Conservation (phyloP, 2,329 filamentous ascomycete genomes). For the Diaporthe destruens region DNA sequence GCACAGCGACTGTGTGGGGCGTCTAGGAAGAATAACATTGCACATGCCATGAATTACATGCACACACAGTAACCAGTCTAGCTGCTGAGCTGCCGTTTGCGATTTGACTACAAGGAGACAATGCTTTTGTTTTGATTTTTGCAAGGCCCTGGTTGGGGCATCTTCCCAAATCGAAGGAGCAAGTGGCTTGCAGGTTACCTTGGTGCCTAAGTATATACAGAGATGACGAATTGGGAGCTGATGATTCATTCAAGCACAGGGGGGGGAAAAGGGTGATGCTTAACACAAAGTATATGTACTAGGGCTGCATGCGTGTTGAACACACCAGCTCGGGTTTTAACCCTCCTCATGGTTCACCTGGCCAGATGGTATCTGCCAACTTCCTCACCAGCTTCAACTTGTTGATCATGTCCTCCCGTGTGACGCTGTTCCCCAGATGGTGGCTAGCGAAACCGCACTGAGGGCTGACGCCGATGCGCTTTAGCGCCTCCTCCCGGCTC, state of each 20-base stretch:
- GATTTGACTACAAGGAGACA: background rate
- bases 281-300: background rate
- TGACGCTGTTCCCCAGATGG: conserved; percentile 75
- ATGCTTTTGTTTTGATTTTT: background rate
- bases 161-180: background rate
- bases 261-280: background rate
- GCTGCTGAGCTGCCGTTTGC: background rate
- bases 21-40: background rate
- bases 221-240: too few species aligned
- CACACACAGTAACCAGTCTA: background rate
- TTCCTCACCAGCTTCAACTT: conserved; percentile 77
- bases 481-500: conserved; percentile 72
- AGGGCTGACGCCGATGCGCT: conserved; percentile 75
- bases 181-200: background rate
- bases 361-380: conserved; percentile 76
- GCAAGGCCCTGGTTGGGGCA: background rate
- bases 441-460: conserved; percentile 81
- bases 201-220: background rate
- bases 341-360: conserved; percentile 45
- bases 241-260: background rate
- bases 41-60: background rate
- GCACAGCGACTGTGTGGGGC: too few species aligned
- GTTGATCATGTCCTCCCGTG: conserved; percentile 76
- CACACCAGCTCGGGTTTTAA: background rate
- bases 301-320: background rate